A percentile compares a stretch with the other conserved stretches of the same genome.
Evolutionary conservation across 345 rosid species (phyloP).

Genomic region (Passiflora organensis): DNA sequence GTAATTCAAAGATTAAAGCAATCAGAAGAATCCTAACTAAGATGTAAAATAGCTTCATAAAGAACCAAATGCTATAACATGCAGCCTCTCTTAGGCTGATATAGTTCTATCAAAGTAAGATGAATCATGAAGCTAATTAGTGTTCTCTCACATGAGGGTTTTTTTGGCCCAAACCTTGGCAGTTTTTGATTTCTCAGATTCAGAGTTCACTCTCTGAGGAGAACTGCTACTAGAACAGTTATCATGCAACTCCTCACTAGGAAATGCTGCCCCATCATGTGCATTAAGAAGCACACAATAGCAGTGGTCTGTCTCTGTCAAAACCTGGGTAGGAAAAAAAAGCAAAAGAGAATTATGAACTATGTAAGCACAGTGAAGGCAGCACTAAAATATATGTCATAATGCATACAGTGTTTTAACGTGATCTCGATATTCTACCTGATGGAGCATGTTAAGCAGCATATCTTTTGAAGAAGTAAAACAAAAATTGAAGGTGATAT

Average conservation of each 20-base stretch:
- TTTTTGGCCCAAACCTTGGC: constrained; percentile 54
- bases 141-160: constrained; percentile 9
- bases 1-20: too few relatives aligned
- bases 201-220: constrained; percentile 25
- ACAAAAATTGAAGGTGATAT: too few relatives aligned
- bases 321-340: constrained; percentile 43
- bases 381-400: too few relatives aligned
- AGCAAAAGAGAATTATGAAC: neutral
- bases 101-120: too few relatives aligned
- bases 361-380: neutral
- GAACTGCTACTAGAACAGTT: constrained; percentile 40
- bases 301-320: constrained; percentile 83
- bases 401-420: neutral
- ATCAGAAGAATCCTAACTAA: too few relatives aligned
- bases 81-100: too few relatives aligned
- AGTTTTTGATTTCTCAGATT: constrained; percentile 38
- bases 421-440: neutral
- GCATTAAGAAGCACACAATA: constrained; percentile 93
- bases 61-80: too few relatives aligned
- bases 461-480: too few relatives aligned
- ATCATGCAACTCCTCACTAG: constrained; percentile 43
- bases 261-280: constrained; percentile 93
- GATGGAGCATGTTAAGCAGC: neutral
- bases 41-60: too few relatives aligned
- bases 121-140: too few relatives aligned